Conservation (phyloP, 768 basidiomycete species). For the Filobasidium floriforme region DNA sequence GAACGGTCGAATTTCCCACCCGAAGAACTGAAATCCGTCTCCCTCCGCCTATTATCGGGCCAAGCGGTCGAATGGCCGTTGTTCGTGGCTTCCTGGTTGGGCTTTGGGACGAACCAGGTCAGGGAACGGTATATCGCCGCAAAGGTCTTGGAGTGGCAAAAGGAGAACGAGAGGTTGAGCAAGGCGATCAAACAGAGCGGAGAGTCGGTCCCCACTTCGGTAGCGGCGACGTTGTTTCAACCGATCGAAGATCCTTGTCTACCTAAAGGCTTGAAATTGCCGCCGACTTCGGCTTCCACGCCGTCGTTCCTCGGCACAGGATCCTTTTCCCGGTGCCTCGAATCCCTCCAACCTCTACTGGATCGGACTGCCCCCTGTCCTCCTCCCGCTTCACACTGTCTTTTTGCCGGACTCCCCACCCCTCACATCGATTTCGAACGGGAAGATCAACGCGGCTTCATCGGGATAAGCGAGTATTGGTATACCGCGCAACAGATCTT, state of each 20-base stretch:
- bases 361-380: conserved; percentile 78
- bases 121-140: conserved; percentile 79
- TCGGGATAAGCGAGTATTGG: conserved; percentile 98
- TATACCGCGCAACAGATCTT: conserved; percentile 97
- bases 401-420: conserved; percentile 89
- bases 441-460: conserved; percentile 57
- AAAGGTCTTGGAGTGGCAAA: conserved; percentile 56
- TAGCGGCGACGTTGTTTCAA: conserved; percentile 6
- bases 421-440: conserved; percentile 83
- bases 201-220: neutral
- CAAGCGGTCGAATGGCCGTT: conserved; percentile 82
- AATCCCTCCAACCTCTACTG: conserved; percentile 63
- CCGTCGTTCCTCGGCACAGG: conserved; percentile 74
- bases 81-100: conserved; percentile 97
- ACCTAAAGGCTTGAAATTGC: conserved; percentile 58
- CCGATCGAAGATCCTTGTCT: conserved; percentile 78
- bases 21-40: conserved; percentile 68
- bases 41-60: conserved; percentile 71
- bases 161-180: conserved; percentile 15
- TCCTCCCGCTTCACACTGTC: conserved; percentile 55
- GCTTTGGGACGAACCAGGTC: conserved; percentile 97
- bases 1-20: conserved; percentile 47
- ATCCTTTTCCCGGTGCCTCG: conserved; percentile 76
- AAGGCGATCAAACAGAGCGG: neutral
- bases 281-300: conserved; percentile 54